phyloP scores from a whole-genome alignment of 2,329 filamentous ascomycete genomes.

The Setomelanomma holmii region DNA sequence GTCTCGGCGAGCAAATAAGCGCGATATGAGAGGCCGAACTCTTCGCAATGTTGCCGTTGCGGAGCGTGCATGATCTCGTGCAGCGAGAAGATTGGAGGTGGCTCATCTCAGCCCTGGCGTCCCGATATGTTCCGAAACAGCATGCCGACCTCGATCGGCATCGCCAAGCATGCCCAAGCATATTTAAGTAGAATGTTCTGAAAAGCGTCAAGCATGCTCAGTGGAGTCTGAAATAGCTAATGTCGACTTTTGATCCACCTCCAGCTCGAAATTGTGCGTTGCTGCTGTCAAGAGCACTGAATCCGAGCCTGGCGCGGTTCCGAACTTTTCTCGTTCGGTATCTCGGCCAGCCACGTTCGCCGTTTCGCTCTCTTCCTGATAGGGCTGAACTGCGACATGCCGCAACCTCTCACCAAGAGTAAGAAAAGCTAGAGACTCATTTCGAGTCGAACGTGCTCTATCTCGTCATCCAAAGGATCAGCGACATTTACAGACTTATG shows the following conservation, averaged over 20 bases:
- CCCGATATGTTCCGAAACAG: conserved; percentile 19
- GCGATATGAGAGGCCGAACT: conserved; percentile 6
- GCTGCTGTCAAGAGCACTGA: too few relatives aligned
- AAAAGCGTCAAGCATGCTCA: too few relatives aligned
- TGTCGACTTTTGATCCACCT: too few relatives aligned
- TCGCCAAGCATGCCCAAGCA: too few relatives aligned
- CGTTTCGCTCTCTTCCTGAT: not conserved
- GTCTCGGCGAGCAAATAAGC: conserved; percentile 9
- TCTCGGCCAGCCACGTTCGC: conserved; percentile 14
- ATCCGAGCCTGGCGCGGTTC: too few relatives aligned
- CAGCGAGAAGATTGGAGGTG: conserved; percentile 21
- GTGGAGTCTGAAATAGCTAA: too few relatives aligned
- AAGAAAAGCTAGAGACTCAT: too few relatives aligned
- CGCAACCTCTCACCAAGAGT: not conserved
- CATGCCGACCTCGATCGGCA: not conserved
- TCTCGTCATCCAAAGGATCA: too few relatives aligned
- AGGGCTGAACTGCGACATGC: not conserved
- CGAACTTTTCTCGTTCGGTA: conserved; percentile 21
- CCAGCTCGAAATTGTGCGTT: too few relatives aligned
- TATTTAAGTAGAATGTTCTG: too few relatives aligned
- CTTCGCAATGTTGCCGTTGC: conserved; percentile 7
- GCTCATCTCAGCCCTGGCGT: conserved; percentile 15
- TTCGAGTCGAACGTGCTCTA: too few relatives aligned
- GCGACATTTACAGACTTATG: not conserved
- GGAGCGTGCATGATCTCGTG: conserved; percentile 21